Evolutionary conservation across 2,329 filamentous ascomycete genomes (phyloP).

Genomic region (Nemania abortiva): DNA sequence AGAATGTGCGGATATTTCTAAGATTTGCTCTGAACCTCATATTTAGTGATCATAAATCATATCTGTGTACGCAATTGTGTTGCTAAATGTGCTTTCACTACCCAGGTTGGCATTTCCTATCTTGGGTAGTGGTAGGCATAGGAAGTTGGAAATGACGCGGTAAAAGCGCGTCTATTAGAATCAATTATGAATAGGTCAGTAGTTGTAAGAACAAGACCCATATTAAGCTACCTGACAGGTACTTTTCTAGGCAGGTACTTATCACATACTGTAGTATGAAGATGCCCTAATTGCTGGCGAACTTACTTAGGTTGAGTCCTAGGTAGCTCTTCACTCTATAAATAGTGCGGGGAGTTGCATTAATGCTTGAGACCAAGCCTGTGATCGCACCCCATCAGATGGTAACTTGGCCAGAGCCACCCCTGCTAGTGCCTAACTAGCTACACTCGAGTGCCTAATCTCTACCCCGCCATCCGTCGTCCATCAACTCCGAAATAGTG

Average conservation of each 20-base stretch:
- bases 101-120: no score
- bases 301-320: not conserved
- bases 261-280: not conserved
- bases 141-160: slow-evolving; percentile 1
- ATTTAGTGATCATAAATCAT: not conserved
- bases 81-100: not conserved
- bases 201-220: no score
- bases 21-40: slow-evolving; percentile 76
- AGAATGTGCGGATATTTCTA: slow-evolving; percentile 74
- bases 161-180: not conserved
- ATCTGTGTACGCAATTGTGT: not conserved
- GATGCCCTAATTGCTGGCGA: not conserved
- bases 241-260: not conserved
- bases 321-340: slow-evolving; percentile 21
- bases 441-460: slow-evolving; percentile 16
- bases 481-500: slow-evolving; percentile 21
- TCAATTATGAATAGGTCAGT: no score
- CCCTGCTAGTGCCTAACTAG: slow-evolving; percentile 12
- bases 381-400: not conserved
- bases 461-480: slow-evolving; percentile 35
- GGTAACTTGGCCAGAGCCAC: not conserved
- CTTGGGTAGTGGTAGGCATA: no score
- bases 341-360: slow-evolving; percentile 30
- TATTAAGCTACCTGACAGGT: no score
- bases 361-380: slow-evolving; percentile 12